phyloP scores from a whole-genome alignment of 2,329 filamentous ascomycete genomes.

The Ophiostoma angusticollis region DNA sequence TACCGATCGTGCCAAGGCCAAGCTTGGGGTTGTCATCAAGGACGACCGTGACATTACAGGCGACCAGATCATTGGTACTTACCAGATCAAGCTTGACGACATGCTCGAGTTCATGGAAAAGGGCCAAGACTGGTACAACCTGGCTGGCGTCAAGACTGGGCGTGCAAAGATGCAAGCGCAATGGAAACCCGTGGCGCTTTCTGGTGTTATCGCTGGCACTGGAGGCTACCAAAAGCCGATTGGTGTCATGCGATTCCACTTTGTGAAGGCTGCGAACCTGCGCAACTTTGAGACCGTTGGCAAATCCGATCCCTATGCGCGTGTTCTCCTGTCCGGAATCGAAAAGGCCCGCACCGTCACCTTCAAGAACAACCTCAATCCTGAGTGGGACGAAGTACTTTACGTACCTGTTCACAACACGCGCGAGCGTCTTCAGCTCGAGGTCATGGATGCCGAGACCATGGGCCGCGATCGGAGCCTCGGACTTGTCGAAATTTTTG shows the following conservation, averaged over 20 bases:
- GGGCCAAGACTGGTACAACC: constrained; percentile 92
- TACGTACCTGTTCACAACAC: constrained; percentile 82
- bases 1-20: constrained; percentile 81
- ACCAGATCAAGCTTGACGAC: constrained; percentile 91
- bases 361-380: constrained; percentile 89
- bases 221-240: constrained; percentile 88
- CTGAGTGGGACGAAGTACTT: constrained; percentile 89
- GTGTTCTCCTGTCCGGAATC: constrained; percentile 78
- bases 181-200: constrained; percentile 89
- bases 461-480: constrained; percentile 83
- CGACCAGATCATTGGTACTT: constrained; percentile 78
- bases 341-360: constrained; percentile 89
- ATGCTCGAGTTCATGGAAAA: constrained; percentile 83
- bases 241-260: constrained; percentile 89
- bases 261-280: constrained; percentile 68
- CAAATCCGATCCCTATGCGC: constrained; percentile 91
- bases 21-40: constrained; percentile 84
- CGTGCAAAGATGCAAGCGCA: constrained; percentile 82
- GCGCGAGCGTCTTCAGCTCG: constrained; percentile 72
- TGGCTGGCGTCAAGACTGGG: constrained; percentile 67
- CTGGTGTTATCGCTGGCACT: constrained; percentile 61
- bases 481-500: constrained; percentile 64
- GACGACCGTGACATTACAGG: constrained; percentile 77
- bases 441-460: constrained; percentile 95
- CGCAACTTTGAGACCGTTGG: constrained; percentile 91